A percentile compares a stretch with the other conserved stretches of the same genome.
Conservation (phyloP, 768 basidiomycete species). For the Coprinellus micaceus region DNA sequence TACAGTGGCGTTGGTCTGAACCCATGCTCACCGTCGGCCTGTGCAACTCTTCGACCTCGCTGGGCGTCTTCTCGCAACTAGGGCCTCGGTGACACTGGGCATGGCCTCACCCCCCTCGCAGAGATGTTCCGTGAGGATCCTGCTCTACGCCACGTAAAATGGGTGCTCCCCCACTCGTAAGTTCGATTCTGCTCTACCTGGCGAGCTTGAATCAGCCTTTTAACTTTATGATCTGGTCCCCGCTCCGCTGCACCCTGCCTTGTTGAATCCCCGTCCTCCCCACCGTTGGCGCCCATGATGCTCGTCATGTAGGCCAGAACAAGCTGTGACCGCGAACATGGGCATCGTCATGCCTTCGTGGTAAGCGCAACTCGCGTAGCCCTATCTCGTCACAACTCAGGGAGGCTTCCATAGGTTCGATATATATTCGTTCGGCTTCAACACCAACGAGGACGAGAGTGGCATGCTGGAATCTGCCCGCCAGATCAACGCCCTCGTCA, state of each 20-base stretch:
- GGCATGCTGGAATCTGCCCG: slow-evolving; percentile 69
- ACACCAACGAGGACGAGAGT: slow-evolving; percentile 63
- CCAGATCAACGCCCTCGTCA: slow-evolving; percentile 65
- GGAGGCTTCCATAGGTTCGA: slow-evolving; percentile 64
- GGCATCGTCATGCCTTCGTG: slow-evolving; percentile 76
- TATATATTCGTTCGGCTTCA: slow-evolving; percentile 60
- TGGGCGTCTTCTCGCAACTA: slow-evolving; percentile 22
- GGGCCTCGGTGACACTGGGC: slow-evolving; percentile 74
- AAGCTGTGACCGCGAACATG: slow-evolving; percentile 70
- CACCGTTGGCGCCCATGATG: slow-evolving; percentile 5
- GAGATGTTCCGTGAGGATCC: slow-evolving; percentile 55
- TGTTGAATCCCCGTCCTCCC: neutral
- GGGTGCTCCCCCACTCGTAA: slow-evolving; percentile 84
- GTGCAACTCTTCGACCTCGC: neutral
- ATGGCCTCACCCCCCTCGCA: slow-evolving; percentile 77
- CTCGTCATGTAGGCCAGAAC: slow-evolving; percentile 38
- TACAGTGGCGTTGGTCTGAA: neutral
- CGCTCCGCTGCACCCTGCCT: neutral
- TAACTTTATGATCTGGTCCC: neutral
- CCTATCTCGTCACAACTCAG: slow-evolving; percentile 1
- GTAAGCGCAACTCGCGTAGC: slow-evolving; percentile 32
- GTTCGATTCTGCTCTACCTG: slow-evolving; percentile 21
- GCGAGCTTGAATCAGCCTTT: slow-evolving; percentile 1
- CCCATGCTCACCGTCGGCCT: neutral
- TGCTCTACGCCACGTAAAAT: slow-evolving; percentile 74